A percentile compares a stretch with the other conserved stretches of the same genome.
These are phyloP conservation scores for Lactarius pseudohatsudake DNA, from an alignment of 768 basidiomycete genomes.

Conservation along the genomic window DNA sequence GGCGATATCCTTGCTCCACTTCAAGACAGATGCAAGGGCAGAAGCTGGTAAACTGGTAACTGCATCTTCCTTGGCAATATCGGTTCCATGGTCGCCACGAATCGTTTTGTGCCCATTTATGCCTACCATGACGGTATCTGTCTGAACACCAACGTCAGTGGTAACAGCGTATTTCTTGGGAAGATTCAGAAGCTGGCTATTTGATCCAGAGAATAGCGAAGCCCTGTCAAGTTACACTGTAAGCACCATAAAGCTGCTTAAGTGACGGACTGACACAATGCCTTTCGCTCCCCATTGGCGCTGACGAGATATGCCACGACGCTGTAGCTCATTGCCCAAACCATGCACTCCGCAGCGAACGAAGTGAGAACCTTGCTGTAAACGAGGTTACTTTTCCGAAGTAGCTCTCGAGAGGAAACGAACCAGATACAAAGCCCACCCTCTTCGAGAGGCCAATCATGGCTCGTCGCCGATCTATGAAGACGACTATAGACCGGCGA, in stretches of 20 bases:
- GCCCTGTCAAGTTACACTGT: constrained; percentile 38
- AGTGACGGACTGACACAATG: constrained; percentile 52
- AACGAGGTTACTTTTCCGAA: constrained; percentile 2
- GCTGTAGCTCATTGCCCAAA: constrained; percentile 64
- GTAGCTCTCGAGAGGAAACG: constrained; percentile 19
- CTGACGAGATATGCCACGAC: constrained; percentile 63
- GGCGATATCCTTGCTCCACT: constrained; percentile 74
- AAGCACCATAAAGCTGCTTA: constrained; percentile 8
- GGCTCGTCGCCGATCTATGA: constrained; percentile 56
- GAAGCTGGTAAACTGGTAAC: constrained; percentile 54
- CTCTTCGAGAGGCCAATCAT: constrained; percentile 72
- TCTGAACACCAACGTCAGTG: constrained; percentile 64
- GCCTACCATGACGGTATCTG: constrained; percentile 41
- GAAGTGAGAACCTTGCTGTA: constrained; percentile 70
- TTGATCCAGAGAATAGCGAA: constrained; percentile 48
- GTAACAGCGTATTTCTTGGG: constrained; percentile 57
- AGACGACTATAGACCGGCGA: neutral
- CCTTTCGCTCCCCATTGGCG: constrained; percentile 73
- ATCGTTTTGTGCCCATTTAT: constrained; percentile 34
- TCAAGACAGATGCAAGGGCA: constrained; percentile 66
- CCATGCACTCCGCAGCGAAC: constrained; percentile 62
- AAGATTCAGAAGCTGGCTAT: constrained; percentile 46
- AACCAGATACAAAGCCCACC: constrained; percentile 65
- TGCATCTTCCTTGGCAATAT: constrained; percentile 52
- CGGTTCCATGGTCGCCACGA: constrained; percentile 38